Base-by-base conservation (phyloP, 768 basidiomycete genomes). In the Sutorius australiensis region DNA sequence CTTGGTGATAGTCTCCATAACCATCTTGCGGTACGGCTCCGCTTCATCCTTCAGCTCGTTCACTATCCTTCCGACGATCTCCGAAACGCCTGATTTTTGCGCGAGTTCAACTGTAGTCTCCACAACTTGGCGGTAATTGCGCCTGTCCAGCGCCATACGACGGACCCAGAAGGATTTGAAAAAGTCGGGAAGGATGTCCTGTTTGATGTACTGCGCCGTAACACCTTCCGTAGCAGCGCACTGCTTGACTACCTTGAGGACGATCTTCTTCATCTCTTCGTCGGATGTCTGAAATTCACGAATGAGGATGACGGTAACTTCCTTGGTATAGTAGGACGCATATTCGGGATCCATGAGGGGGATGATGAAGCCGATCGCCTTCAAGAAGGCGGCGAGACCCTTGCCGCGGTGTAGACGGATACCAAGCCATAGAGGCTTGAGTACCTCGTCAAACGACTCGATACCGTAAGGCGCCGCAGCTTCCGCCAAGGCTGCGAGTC, bases 191-290 rank as follows among this genome's bases (percentile, higher is more conserved):
- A 98, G 80, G 50, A 99, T 98, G 65, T 99, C 97, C 61, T 95
- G 87, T 65, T 93, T 95, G 67, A 99, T 97, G 70, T 98, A 99
- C 37, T 83, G 80, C 3, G 97, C 84, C 0, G 93, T 93, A 34
- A 99, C 97, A 74, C 97, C 97, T 67, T 99, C 97, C 2, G 97
- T 99, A 9, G 93, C 92, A 31, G 97, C 92, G 65, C 97, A 98
- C 70, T 98, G 97, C 73, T 98, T 97, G 62, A 98, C 95, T 51
- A 99, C 97, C 71, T 98, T 98, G 46, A 99, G 74, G 6, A 99
- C 97, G 60, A 98, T 98, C 80, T 98, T 97, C 82, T 98, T 95
- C 97, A 99, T 99, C 77, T 99, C 97, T 71, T 99, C 97, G 68
- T 99, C 97, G 9, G 95, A 95, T 6, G 95, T 97, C 70, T 95